Conservation (phyloP, 768 basidiomycete species). For the Boletus huronensis region DNA sequence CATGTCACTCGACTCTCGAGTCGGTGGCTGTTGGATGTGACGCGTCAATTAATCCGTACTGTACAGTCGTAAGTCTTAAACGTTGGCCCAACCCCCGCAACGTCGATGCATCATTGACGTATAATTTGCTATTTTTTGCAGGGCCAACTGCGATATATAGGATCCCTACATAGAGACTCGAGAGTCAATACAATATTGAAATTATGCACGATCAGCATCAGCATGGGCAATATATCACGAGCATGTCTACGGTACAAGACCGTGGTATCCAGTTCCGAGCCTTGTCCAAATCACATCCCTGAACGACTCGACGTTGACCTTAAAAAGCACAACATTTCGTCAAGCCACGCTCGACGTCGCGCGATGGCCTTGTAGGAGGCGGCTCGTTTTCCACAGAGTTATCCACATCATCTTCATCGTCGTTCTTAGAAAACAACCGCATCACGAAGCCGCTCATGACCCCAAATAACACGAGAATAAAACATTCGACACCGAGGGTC, state of each 20-base stretch:
- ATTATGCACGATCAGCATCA: background rate
- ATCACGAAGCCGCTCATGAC: background rate
- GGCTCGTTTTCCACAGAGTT: background rate
- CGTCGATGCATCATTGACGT: no score
- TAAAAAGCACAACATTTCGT: background rate
- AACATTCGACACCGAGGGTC: slow-evolving; percentile 4
- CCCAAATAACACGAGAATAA: background rate
- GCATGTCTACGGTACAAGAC: background rate
- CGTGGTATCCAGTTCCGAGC: background rate
- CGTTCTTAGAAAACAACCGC: background rate
- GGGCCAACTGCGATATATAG: background rate
- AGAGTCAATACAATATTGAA: background rate
- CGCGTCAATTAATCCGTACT: no score
- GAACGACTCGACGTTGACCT: background rate
- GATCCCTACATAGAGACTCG: background rate
- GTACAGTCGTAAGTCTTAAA: no score
- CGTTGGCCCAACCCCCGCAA: no score
- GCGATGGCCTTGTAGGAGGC: background rate
- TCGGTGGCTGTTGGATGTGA: no score
- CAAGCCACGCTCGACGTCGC: background rate
- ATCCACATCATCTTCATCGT: background rate
- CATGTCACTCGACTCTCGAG: no score
- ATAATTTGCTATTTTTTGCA: no score
- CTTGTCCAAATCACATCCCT: background rate
- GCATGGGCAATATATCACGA: background rate